Base-by-base conservation (phyloP, 345 rosid species). In the Laguncularia racemosa region DNA sequence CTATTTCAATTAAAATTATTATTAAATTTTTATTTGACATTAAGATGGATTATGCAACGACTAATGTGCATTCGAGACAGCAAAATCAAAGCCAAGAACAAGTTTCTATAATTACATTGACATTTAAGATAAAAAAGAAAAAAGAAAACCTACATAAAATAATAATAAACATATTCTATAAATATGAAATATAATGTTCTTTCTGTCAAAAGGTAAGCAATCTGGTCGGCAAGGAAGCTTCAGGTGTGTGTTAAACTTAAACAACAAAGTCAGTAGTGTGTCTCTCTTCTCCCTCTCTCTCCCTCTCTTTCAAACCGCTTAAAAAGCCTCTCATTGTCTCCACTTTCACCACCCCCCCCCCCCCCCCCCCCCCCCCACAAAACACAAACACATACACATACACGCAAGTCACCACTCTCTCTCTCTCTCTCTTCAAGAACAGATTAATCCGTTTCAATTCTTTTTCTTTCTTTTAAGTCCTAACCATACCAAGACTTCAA, bases 211-310 rank as follows among this genome's bases (percentile, higher is more conserved):
- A 33, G 23, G 47, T 61, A 60, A 33, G 9, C 64, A 62, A 55
- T 60, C 58, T 49, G 72, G 73, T 64, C 73, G 70, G 73, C 66
- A 59, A 46, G 60, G 43, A 52, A 63, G 56, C 56, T 63, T 63
- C 61, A 50, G 61, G 67, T 56, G 12, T 50, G 14, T 54, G 50
- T 19, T 38, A 57, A 44, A 59, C 56, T n/a, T n/a, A n/a, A n/a
- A n/a, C n/a, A n/a, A n/a, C n/a, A n/a, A 4, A 23, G 58, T 2
- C 48, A 20, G 47, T 15, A 17, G 21, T 14, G 48, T 55, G 45
- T 47, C 54, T 52, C 55, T 46, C 58, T 60, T n/a, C n/a, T n/a
- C n/a, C n/a, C n/a, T n/a, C n/a, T n/a, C 15, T 14, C 19, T 48
- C 63, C 46, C 55, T 64, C 63, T 53, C 26, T 26, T 53, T 6